phyloP scores from a whole-genome alignment of 1,284 basidiomycete species.

The Cryptococcus sp. region DNA sequence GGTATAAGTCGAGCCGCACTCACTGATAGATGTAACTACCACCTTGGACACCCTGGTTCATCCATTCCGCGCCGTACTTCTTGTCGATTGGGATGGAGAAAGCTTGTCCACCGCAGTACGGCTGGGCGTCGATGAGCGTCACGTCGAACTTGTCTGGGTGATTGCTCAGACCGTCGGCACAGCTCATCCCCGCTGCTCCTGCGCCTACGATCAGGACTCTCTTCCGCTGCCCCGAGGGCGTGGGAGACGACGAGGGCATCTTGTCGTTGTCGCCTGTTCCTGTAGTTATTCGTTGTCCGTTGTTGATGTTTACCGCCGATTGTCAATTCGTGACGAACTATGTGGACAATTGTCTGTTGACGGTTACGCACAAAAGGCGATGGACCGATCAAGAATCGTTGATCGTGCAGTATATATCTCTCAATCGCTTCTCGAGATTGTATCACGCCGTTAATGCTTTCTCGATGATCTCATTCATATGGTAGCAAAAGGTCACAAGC shows the following conservation, averaged over 20 bases:
- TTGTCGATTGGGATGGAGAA: constrained; percentile 61
- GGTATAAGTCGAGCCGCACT: constrained; percentile 3
- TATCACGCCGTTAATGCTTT: too few relatives aligned
- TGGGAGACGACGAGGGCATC: too few relatives aligned
- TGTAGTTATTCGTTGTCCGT: background rate
- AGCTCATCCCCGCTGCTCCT: constrained; percentile 60
- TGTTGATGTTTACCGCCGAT: too few relatives aligned
- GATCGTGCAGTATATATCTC: too few relatives aligned
- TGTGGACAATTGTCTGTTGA: too few relatives aligned
- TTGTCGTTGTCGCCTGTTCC: too few relatives aligned
- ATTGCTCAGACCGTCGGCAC: constrained; percentile 59
- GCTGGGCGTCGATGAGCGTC: constrained; percentile 59
- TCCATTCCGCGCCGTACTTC: constrained; percentile 59
- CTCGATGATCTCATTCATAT: background rate
- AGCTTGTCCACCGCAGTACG: constrained; percentile 63
- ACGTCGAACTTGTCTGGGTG: constrained; percentile 63
- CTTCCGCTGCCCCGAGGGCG: constrained; percentile 27
- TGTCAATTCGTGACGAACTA: too few relatives aligned
- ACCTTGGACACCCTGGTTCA: constrained; percentile 62
- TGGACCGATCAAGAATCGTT: too few relatives aligned
- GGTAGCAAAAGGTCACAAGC: background rate
- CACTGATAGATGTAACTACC: constrained; percentile 61
- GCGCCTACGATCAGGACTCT: constrained; percentile 59
- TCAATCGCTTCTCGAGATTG: too few relatives aligned
- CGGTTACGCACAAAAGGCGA: too few relatives aligned